Conservation (phyloP, 2,329 filamentous ascomycete species). For the Exophiala sp. region DNA sequence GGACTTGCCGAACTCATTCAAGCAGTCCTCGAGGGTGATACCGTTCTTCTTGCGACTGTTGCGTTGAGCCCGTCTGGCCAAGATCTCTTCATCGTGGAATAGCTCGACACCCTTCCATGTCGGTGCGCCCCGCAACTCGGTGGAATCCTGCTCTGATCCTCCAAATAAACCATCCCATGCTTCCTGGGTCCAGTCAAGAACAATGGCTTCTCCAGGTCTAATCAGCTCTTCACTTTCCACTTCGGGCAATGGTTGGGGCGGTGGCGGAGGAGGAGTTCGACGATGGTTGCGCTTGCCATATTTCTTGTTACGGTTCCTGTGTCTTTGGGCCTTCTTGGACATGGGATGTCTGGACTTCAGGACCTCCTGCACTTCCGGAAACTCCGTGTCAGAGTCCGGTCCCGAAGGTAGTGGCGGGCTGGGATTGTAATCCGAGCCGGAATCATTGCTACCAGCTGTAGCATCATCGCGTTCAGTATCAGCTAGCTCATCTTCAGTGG, state of each 20-base stretch:
- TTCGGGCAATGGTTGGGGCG: slow-evolving; percentile 21
- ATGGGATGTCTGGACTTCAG: slow-evolving; percentile 19
- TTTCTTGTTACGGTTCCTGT: slow-evolving; percentile 36
- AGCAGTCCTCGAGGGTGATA: slow-evolving; percentile 79
- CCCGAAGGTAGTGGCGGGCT: slow-evolving; percentile 25
- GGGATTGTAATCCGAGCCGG: slow-evolving; percentile 19
- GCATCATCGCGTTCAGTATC: slow-evolving; percentile 24
- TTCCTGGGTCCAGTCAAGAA: slow-evolving; percentile 76
- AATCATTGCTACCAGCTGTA: slow-evolving; percentile 21
- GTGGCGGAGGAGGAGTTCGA: slow-evolving; percentile 14
- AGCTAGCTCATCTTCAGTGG: slow-evolving; percentile 33
- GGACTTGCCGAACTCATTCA: slow-evolving; percentile 89
- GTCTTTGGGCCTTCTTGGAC: slow-evolving; percentile 31
- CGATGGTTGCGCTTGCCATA: slow-evolving; percentile 19
- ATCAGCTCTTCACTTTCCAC: slow-evolving; percentile 51
- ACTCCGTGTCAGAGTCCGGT: slow-evolving; percentile 31
- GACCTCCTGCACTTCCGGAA: slow-evolving; percentile 24
- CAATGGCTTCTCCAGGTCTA: slow-evolving; percentile 72
- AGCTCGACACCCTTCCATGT: slow-evolving; percentile 51
- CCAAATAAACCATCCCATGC: slow-evolving; percentile 66
- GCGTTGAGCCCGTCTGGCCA: slow-evolving; percentile 58
- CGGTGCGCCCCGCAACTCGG: slow-evolving; percentile 53
- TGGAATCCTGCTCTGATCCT: slow-evolving; percentile 36
- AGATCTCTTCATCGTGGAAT: slow-evolving; percentile 57
- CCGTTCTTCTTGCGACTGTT: slow-evolving; percentile 64